Conservation (phyloP, 2,329 filamentous ascomycete species). For the Fusarium armeniacum region DNA sequence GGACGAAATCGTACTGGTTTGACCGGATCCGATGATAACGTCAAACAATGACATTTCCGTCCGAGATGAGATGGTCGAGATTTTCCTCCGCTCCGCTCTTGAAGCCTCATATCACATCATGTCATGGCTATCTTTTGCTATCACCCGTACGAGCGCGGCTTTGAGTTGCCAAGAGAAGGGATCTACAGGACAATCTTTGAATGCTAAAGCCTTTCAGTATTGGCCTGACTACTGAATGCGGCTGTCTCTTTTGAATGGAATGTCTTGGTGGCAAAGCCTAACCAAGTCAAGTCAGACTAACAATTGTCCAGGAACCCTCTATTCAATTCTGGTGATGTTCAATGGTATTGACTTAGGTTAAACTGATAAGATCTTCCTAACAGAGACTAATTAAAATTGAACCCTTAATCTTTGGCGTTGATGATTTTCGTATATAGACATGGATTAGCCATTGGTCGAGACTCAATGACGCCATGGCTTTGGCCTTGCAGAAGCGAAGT, state of each 20-base stretch:
- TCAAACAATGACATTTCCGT: constrained; percentile 36
- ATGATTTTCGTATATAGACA: constrained; percentile 31
- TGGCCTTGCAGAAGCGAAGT: constrained; percentile 35
- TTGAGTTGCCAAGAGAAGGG: constrained; percentile 17
- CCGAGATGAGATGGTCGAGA: constrained; percentile 37
- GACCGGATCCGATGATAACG: constrained; percentile 35
- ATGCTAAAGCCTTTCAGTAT: background rate
- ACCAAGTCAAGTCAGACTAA: constrained; percentile 3
- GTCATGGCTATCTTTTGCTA: background rate
- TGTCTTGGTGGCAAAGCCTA: constrained; percentile 14
- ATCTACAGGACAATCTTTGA: constrained; percentile 3
- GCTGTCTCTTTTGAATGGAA: constrained; percentile 28
- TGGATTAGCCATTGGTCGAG: constrained; percentile 38
- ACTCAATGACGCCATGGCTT: constrained; percentile 32
- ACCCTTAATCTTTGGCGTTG: constrained; percentile 27
- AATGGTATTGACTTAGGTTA: background rate
- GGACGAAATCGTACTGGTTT: constrained; percentile 34
- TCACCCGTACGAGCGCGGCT: constrained; percentile 16
- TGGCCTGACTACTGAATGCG: constrained; percentile 19
- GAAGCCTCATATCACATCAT: constrained; percentile 11
- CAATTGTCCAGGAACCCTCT: background rate
- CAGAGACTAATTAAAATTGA: background rate
- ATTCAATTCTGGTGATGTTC: background rate
- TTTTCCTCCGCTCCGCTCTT: constrained; percentile 28
- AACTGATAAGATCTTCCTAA: constrained; percentile 2